These are phyloP conservation scores for Lodderomyces parapsilosis DNA, from an alignment of 1,139 yeast genomes.

Conservation along the genomic window DNA sequence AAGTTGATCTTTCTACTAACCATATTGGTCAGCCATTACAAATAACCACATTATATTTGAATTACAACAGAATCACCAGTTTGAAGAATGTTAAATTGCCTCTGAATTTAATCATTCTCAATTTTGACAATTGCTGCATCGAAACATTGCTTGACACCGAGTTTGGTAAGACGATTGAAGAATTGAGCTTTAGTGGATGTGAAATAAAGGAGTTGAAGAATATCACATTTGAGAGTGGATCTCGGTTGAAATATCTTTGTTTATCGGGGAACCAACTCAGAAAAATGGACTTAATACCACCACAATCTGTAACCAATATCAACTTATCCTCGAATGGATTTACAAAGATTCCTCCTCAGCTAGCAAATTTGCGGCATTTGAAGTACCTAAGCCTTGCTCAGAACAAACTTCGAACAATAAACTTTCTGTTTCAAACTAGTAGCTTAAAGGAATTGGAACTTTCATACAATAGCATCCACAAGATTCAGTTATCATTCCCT, in stretches of 20 bases:
- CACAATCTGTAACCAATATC: constrained; percentile 13
- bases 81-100: constrained; percentile 19
- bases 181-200: constrained; percentile 25
- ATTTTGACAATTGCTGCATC: constrained; percentile 22
- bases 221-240: constrained; percentile 15
- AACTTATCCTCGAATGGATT: constrained; percentile 15
- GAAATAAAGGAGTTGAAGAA: constrained; percentile 15
- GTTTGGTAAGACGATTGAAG: constrained; percentile 17
- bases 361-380: constrained; percentile 12
- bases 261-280: constrained; percentile 18
- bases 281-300: constrained; percentile 9
- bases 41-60: constrained; percentile 20
- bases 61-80: constrained; percentile 18
- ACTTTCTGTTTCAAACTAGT: constrained; percentile 10
- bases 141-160: constrained; percentile 11
- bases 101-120: constrained; percentile 16
- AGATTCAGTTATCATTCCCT: constrained; percentile 14
- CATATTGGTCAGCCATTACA: constrained; percentile 15
- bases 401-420: constrained; percentile 14
- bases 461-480: constrained; percentile 17
- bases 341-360: constrained; percentile 10
- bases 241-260: constrained; percentile 14
- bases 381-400: constrained; percentile 14
- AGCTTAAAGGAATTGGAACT: constrained; percentile 16
- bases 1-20: constrained; percentile 19